A percentile compares a stretch with the other conserved stretches of the same genome.
phyloP scores from a whole-genome alignment of 176 grass and related monocot genomes.

The Triticum turgidum region DNA sequence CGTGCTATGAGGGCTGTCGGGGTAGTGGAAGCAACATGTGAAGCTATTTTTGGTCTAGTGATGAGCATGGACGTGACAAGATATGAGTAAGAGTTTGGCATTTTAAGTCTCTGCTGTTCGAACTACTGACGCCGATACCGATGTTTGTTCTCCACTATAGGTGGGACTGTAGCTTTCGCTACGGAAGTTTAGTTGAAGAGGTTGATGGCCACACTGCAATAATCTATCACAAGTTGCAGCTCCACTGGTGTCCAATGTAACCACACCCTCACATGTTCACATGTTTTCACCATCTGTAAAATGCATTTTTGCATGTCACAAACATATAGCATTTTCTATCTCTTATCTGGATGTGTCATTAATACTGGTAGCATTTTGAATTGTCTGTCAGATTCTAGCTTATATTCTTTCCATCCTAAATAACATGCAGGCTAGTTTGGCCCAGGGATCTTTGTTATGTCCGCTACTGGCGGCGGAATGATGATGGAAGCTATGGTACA shows the following conservation, averaged over 20 bases:
- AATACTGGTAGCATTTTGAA: background rate
- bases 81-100: slow-evolving; percentile 59
- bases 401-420: slow-evolving; percentile 1
- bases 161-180: slow-evolving; percentile 98
- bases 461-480: slow-evolving; percentile 93
- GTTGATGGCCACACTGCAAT: slow-evolving; percentile 93
- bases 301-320: background rate
- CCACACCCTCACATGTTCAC: slow-evolving; percentile 13
- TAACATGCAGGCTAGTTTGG: slow-evolving; percentile 77
- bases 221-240: slow-evolving; percentile 82
- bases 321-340: background rate
- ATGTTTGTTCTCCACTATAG: slow-evolving; percentile 39
- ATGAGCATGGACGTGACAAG: slow-evolving; percentile 97
- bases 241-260: slow-evolving; percentile 90
- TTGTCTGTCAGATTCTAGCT: background rate
- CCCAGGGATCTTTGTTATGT: slow-evolving; percentile 96
- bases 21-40: slow-evolving; percentile 87
- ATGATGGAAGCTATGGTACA: slow-evolving; percentile 97
- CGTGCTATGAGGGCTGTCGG: slow-evolving; percentile 95
- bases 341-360: background rate
- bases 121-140: background rate
- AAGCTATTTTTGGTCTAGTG: slow-evolving; percentile 85
- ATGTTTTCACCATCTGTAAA: background rate
- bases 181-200: slow-evolving; percentile 95
- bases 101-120: background rate